Percentiles rank a stretch among this genome's conserved stretches.
Evolutionary conservation across 345 rosid genomes (phyloP).

Genomic region (Syzygium jambos): DNA sequence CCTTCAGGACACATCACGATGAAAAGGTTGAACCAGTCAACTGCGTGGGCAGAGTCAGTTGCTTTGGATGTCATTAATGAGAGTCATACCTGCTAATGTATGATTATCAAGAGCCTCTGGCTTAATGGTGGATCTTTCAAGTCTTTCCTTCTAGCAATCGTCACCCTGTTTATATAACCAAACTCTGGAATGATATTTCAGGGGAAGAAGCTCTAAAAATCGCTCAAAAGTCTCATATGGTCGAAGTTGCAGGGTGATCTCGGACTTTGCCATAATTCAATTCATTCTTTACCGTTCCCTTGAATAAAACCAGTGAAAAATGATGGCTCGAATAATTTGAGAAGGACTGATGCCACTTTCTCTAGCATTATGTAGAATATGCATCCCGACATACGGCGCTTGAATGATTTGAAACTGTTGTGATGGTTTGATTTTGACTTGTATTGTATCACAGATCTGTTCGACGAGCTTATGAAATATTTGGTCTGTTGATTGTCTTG

Average conservation of each 20-base stretch:
- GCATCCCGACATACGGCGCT: neutral
- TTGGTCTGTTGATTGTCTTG: neutral
- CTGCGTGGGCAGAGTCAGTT: neutral
- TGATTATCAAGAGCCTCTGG: neutral
- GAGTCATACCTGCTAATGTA: neutral
- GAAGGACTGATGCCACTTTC: neutral
- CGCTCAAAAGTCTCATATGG: conserved; percentile 37
- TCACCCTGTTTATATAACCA: conserved; percentile 41
- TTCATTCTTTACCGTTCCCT: neutral
- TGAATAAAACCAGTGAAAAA: neutral
- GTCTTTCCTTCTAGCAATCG: no score
- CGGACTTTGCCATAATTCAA: neutral
- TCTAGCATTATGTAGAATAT: neutral
- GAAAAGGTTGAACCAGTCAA: neutral
- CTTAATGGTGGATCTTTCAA: neutral
- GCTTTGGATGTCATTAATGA: neutral
- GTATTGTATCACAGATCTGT: neutral
- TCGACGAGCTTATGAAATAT: neutral
- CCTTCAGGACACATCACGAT: neutral
- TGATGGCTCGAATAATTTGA: neutral
- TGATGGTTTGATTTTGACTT: neutral
- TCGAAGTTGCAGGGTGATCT: conserved; percentile 7
- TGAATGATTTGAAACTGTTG: neutral
- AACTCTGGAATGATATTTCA: conserved; percentile 68
- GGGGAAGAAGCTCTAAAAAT: conserved; percentile 81